Evolutionary conservation across 2,329 filamentous ascomycete species (phyloP).

Genomic region (Aspergillus hiratsukae): DNA sequence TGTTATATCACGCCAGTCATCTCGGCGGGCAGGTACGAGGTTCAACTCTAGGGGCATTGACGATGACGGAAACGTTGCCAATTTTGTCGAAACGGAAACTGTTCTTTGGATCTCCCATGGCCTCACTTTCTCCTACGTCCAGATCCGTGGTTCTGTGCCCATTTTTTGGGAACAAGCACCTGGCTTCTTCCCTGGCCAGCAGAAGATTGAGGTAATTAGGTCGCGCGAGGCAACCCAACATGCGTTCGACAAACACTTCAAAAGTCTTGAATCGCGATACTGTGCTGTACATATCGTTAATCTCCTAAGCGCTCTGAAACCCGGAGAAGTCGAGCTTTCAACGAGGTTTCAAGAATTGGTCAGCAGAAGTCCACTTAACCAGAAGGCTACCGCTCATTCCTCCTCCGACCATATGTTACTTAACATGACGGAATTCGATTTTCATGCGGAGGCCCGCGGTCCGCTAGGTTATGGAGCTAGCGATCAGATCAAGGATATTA

Average conservation of each 20-base stretch:
- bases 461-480: slow-evolving; percentile 86
- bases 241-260: slow-evolving; percentile 93
- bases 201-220: slow-evolving; percentile 88
- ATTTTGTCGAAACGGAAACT: slow-evolving; percentile 98
- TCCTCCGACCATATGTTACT: slow-evolving; percentile 68
- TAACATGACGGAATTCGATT: slow-evolving; percentile 84
- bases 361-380: slow-evolving; percentile 66
- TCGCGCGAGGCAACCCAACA: slow-evolving; percentile 88
- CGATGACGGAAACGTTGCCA: slow-evolving; percentile 94
- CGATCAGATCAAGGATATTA: slow-evolving; percentile 72
- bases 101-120: slow-evolving; percentile 76
- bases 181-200: slow-evolving; percentile 82
- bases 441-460: slow-evolving; percentile 88
- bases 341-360: slow-evolving; percentile 75
- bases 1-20: slow-evolving; percentile 86
- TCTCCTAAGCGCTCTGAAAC: slow-evolving; percentile 83
- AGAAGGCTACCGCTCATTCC: slow-evolving; percentile 47
- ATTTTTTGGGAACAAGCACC: slow-evolving; percentile 96
- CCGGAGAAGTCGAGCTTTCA: slow-evolving; percentile 79
- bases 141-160: slow-evolving; percentile 87
- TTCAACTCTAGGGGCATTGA: slow-evolving; percentile 98
- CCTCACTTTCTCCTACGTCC: slow-evolving; percentile 86
- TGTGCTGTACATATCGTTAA: slow-evolving; percentile 91
- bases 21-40: slow-evolving; percentile 81
- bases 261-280: slow-evolving; percentile 77